These are phyloP conservation scores for Naganishia liquefaciens DNA, from an alignment of 1,284 basidiomycete species.

Conservation along the genomic window DNA sequence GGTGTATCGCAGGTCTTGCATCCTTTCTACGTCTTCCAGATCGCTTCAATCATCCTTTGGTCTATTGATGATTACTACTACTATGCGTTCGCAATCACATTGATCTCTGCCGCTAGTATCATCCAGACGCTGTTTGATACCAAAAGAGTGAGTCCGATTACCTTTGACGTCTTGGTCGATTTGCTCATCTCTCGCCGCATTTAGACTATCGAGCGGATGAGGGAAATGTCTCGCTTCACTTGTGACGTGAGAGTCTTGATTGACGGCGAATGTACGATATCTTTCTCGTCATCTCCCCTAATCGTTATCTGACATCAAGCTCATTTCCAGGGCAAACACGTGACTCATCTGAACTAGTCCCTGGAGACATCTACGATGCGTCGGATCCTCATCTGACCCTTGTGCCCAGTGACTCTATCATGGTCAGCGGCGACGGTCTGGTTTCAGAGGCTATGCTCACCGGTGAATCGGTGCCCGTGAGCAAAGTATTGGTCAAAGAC, in stretches of 20 bases:
- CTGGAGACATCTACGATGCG: constrained; percentile 90
- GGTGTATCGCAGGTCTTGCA: constrained; percentile 69
- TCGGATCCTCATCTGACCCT: constrained; percentile 71
- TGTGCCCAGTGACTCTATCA: constrained; percentile 87
- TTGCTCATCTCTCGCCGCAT: background rate
- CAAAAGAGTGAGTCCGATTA: constrained; percentile 64
- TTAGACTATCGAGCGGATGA: constrained; percentile 88
- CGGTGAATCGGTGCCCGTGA: constrained; percentile 91
- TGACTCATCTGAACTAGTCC: constrained; percentile 80
- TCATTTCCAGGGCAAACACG: constrained; percentile 63
- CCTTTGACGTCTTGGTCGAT: background rate
- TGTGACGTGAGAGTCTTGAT: constrained; percentile 75
- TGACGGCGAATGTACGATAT: constrained; percentile 68
- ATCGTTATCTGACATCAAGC: too few species aligned
- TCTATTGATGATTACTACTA: constrained; percentile 93
- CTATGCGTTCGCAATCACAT: constrained; percentile 94
- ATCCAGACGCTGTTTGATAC: constrained; percentile 88
- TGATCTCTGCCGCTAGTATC: constrained; percentile 87
- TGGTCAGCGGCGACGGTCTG: constrained; percentile 93
- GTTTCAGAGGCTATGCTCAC: constrained; percentile 99
- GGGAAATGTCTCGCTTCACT: constrained; percentile 91
- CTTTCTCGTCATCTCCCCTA: background rate
- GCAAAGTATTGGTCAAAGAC: constrained; percentile 75
- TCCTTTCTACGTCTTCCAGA: constrained; percentile 97
- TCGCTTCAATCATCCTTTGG: constrained; percentile 93